A percentile compares a stretch with the other conserved stretches of the same genome.
phyloP scores from a whole-genome alignment of 306 rosid species.

The Quercus variabilis region DNA sequence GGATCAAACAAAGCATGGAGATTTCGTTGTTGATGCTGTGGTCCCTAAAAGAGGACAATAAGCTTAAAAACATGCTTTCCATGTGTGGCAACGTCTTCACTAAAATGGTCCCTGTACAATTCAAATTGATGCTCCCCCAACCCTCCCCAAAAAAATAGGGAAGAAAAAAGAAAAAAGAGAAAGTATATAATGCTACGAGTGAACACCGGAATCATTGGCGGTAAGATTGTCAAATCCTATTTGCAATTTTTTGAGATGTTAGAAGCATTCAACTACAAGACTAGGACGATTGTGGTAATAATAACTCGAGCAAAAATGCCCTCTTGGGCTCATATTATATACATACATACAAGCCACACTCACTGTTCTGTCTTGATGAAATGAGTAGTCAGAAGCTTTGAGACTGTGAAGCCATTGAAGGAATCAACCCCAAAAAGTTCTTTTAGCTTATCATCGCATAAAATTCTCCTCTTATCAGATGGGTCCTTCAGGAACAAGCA shows the following conservation, averaged over 20 bases:
- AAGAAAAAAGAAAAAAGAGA: background rate
- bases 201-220: background rate
- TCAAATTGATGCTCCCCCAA: background rate
- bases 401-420: constrained; percentile 20
- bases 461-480: constrained; percentile 12
- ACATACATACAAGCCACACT: constrained; percentile 15
- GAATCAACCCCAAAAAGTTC: constrained; percentile 14
- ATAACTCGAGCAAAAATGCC: constrained; percentile 23
- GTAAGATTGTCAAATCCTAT: constrained; percentile 4
- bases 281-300: background rate
- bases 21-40: background rate
- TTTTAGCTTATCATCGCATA: constrained; percentile 20
- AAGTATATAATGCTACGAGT: background rate
- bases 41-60: background rate
- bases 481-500: constrained; percentile 30
- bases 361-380: constrained; percentile 16
- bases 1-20: background rate
- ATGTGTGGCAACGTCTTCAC: background rate
- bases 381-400: constrained; percentile 25
- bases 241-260: constrained; percentile 18
- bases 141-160: background rate
- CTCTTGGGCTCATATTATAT: constrained; percentile 14
- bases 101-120: background rate
- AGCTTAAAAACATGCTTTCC: background rate
- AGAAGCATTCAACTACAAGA: background rate